Base-by-base conservation (phyloP, 164 flowering plant species). In the Dillenia turbinata region DNA sequence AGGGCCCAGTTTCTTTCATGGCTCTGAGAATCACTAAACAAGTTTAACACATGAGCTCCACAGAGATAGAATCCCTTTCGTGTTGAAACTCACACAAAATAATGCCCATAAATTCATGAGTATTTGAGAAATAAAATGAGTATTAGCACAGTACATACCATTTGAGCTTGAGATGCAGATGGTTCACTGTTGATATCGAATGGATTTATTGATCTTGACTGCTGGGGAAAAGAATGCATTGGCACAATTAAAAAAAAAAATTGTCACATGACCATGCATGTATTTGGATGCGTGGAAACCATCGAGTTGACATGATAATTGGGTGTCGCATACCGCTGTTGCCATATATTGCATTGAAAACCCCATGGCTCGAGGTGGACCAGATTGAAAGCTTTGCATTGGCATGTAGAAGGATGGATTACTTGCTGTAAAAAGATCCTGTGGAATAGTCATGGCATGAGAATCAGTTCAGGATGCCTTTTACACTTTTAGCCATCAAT, bases 351-450 rank as follows among this genome's bases (percentile, higher is more conserved):
- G 97, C 95, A 86, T 79, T 16, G 69, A 56, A 57, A 54, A 81
- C 15, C 78, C 88, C 78, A 82, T 70, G 57, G 81, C 93, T 65
- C 68, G 79, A 4, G 75, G 81, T 47, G 75, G 69, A 74, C 78
- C 86, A 72, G 78, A 51, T 61, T 81, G 87, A 97, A 96, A 94
- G 62, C 84, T 83, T 33, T 75, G 78, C 65, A 65, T 57, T 67
- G 77, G 75, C 26, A 66, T 75, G 63, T 72, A 77, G 48, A 13
- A 62, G 44, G 83, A 49, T 19, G 89, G 58, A 78, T 82, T 90
- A 49, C 60, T 73, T 43, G 75, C 24, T 57, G 94, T 26, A 64
- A 94, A 94, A 40, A 94, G 82, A 82, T 88, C 97, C 96, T 92
- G 81, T 62, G 75, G 9, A 66, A 14, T 15, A 59, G 48, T 49